These are phyloP conservation scores for Symbiotaphrina buchneri DNA, from an alignment of 495 filamentous ascomycete genomes.

Conservation along the genomic window DNA sequence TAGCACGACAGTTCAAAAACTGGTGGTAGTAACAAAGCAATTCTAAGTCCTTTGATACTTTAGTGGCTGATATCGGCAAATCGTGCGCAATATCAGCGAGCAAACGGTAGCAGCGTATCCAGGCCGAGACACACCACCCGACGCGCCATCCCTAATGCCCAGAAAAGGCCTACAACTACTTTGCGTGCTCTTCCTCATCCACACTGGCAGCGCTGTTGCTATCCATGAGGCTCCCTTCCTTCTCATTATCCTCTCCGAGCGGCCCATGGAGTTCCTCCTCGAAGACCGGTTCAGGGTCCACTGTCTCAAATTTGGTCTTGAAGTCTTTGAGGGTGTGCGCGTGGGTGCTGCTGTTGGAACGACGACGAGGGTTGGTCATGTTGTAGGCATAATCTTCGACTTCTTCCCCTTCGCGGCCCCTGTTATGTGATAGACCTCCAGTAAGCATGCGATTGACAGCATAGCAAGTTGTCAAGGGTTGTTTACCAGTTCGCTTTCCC, in stretches of 20 bases:
- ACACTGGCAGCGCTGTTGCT: constrained; percentile 14
- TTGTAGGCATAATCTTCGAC: constrained; percentile 59
- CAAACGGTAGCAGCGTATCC: too few relatives aligned
- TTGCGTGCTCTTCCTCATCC: constrained; percentile 18
- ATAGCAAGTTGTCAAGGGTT: neutral
- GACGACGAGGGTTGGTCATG: constrained; percentile 68
- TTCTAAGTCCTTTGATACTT: too few relatives aligned
- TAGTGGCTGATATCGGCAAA: too few relatives aligned
- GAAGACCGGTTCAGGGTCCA: constrained; percentile 70
- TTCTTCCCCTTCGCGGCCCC: constrained; percentile 72
- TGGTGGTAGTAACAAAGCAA: too few relatives aligned
- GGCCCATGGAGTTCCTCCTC: constrained; percentile 56
- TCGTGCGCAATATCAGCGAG: too few relatives aligned
- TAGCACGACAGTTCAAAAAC: too few relatives aligned
- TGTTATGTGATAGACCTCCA: constrained; percentile 12
- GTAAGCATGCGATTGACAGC: constrained; percentile 3
- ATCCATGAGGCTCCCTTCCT: constrained; percentile 21
- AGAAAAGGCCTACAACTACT: constrained; percentile 13
- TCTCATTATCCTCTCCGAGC: constrained; percentile 1
- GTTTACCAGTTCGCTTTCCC: constrained; percentile 87
- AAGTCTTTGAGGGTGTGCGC: constrained; percentile 37
- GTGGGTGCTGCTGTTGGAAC: constrained; percentile 67
- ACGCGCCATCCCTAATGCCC: too few relatives aligned
- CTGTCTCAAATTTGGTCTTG: constrained; percentile 75
- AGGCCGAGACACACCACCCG: too few relatives aligned